Conservation (phyloP, 2,329 filamentous ascomycete genomes). For the Colletotrichum godetiae region DNA sequence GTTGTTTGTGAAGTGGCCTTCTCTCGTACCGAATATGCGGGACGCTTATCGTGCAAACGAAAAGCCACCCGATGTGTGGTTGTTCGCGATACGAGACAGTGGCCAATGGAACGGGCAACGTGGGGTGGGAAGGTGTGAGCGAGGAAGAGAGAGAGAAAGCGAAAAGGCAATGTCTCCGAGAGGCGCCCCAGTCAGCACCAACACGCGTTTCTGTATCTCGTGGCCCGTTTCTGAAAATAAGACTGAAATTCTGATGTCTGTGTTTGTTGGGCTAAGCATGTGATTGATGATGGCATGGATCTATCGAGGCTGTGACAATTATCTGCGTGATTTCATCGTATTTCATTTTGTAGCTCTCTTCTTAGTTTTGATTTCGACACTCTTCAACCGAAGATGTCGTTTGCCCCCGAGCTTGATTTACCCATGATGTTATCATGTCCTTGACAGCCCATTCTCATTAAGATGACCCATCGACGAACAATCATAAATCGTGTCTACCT, state of each 20-base stretch:
- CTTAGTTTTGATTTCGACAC: neutral
- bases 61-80: neutral
- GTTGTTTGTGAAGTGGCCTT: neutral
- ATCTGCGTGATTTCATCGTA: neutral
- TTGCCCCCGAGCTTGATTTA: neutral
- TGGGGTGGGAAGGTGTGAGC: neutral
- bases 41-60: neutral
- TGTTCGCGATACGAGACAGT: slow-evolving; percentile 9
- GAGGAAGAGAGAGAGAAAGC: neutral
- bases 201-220: neutral
- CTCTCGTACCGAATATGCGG: neutral
- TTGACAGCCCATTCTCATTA: too few relatives aligned
- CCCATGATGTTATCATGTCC: too few relatives aligned
- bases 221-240: neutral
- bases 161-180: neutral
- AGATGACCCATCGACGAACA: neutral
- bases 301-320: neutral
- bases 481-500: neutral
- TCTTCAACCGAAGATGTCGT: neutral
- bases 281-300: neutral
- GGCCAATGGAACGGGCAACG: neutral
- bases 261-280: neutral
- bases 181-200: neutral
- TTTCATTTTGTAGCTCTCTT: neutral
- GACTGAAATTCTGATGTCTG: neutral